Evolutionary conservation across 148 eudicot genomes (phyloP).

Genomic region (Linanthus parryae): DNA sequence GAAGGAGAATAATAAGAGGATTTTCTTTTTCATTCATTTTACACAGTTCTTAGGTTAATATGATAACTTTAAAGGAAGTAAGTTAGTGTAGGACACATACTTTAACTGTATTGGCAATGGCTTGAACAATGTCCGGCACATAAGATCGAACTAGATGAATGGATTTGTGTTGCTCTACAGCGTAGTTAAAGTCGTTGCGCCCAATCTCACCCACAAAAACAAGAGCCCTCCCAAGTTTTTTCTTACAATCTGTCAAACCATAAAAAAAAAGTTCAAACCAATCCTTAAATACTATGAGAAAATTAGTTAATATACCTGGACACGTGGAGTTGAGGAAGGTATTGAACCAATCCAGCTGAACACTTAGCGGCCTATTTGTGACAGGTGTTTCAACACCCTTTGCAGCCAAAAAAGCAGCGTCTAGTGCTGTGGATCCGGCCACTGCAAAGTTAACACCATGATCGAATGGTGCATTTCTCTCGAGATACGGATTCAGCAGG

Average conservation of each 20-base stretch:
- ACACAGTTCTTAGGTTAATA: no score
- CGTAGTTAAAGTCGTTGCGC: constrained; percentile 7
- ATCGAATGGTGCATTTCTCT: constrained; percentile 21
- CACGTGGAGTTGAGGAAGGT: constrained; percentile 19
- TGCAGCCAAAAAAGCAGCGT: constrained; percentile 3
- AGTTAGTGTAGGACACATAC: background rate
- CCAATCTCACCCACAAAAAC: constrained; percentile 12
- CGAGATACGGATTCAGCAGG: constrained; percentile 25
- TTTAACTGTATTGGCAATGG: constrained; percentile 3
- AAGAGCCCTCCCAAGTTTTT: constrained; percentile 6
- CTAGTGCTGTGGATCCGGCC: constrained; percentile 26
- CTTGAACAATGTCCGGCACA: background rate
- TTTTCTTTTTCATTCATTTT: no score
- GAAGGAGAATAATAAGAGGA: background rate
- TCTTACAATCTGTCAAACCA: constrained; percentile 6
- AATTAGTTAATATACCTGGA: no score
- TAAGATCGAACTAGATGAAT: background rate
- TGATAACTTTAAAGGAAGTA: no score
- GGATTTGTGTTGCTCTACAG: constrained; percentile 7
- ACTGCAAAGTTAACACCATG: constrained; percentile 39
- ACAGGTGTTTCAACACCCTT: background rate
- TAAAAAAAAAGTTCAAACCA: no score
- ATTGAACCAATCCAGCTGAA: constrained; percentile 30
- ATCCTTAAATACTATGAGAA: no score
- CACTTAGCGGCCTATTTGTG: constrained; percentile 16